phyloP scores from a whole-genome alignment of 805 yeast genomes.

The Wickerhamiella kazuoi region DNA sequence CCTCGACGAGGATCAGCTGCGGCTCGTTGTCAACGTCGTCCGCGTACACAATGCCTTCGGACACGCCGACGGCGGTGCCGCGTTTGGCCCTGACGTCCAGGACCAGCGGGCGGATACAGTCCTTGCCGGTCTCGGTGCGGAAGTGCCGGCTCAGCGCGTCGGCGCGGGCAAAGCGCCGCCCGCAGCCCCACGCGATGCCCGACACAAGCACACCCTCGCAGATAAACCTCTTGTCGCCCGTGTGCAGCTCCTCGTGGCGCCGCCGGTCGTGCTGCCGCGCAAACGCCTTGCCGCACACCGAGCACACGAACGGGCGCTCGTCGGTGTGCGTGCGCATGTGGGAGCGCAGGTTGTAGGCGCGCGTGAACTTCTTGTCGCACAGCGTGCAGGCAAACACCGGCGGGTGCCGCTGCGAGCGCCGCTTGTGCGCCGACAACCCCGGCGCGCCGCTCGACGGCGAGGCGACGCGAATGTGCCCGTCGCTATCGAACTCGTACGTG shows the following conservation, averaged over 20 bases:
- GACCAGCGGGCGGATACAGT: conserved; percentile 47
- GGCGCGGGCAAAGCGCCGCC: conserved; percentile 53
- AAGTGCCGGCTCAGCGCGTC: conserved; percentile 67
- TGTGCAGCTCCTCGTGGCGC: conserved; percentile 59
- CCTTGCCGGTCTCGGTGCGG: conserved; percentile 56
- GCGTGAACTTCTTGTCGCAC: conserved; percentile 73
- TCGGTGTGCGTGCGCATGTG: conserved; percentile 76
- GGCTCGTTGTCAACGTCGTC: conserved; percentile 11
- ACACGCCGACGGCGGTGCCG: conserved; percentile 7
- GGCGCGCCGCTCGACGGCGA: conserved; percentile 33
- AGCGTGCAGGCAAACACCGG: conserved; percentile 57
- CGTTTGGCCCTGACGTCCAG: conserved; percentile 25
- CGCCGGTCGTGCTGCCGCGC: conserved; percentile 64
- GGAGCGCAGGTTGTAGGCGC: conserved; percentile 84
- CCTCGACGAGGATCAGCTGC: conserved; percentile 7
- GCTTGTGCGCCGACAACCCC: conserved; percentile 16
- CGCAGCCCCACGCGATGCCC: conserved; percentile 59
- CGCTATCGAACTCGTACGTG: conserved; percentile 9
- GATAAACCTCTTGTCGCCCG: conserved; percentile 50
- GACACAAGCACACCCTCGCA: conserved; percentile 47
- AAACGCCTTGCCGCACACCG: conserved; percentile 46
- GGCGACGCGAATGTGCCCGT: conserved; percentile 48
- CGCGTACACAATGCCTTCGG: conserved; percentile 13
- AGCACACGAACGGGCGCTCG: conserved; percentile 53
- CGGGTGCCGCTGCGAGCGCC: conserved; percentile 52